Base-by-base conservation (phyloP, 225 moss, liverwort and hornwort species). In the Bryum argenteum region DNA sequence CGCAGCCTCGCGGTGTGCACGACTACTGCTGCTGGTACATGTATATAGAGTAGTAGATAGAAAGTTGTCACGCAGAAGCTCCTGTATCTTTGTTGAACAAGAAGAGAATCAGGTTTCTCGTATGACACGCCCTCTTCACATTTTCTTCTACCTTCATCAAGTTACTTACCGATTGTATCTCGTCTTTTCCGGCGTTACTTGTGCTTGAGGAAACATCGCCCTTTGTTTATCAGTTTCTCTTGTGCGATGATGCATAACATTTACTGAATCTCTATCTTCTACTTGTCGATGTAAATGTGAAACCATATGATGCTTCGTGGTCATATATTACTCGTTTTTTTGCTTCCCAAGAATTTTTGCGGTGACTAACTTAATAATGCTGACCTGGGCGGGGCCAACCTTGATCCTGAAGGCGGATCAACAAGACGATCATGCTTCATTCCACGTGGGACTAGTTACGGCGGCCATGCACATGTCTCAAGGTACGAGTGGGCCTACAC, bases 11-110 rank as follows among this genome's bases (percentile, higher is more conserved):
- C 56, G 65, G 69, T 63, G 75, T 65, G 72, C 69, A 56, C 56
- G 69, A 21, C 70, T 57, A 70, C 79, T 65, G 65, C 75, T 45
- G 66, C 42, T 41, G 62, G 82, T 57, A 63, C 76, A 71, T 85
- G 82, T 85, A 76, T 28, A 85, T 79, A 79, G 70, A 71, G 69
- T 62, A 66, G 60, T 58, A 62, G 84, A 54, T 61, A 63, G 75
- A 50, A 69, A 67, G 73, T 77, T 60, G 67, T 75, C 55, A 61
- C 53, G 61, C 63, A 54, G 24, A 54, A 60, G 58, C 58, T 75
- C 40, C 47, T 64, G 77, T 45, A 41, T 74, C 77, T 73, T 44
- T 48, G 67, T 51, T 55, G 73, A 77, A 61, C 54, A 74, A 79
- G 66, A 63, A 59, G 50, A 44, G 63, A 73, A 78, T 21, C 71